A percentile compares a stretch with the other conserved stretches of the same genome.
These are phyloP conservation scores for Posidonia australis DNA, from an alignment of 106 monocot genomes.

Conservation along the genomic window DNA sequence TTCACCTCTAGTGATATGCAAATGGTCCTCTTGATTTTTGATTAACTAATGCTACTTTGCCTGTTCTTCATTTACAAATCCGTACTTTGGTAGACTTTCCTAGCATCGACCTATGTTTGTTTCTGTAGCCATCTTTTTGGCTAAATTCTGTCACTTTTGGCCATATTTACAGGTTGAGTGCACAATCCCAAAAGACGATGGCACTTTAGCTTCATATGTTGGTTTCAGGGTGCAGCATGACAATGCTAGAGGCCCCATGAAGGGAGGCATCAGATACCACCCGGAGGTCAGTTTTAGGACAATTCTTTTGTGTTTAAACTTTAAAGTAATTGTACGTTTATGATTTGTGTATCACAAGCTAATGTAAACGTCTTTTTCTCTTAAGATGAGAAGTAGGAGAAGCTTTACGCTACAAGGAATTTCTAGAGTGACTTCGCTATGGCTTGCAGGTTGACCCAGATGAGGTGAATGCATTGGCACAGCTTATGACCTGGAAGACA, in stretches of 20 bases:
- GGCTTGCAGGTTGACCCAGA: conserved; percentile 73
- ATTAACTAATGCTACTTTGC: no score
- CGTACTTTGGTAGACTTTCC: background rate
- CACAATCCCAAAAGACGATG: conserved; percentile 88
- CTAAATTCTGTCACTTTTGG: no score
- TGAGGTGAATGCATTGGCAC: conserved; percentile 93
- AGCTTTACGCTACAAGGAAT: no score
- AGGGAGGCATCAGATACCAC: conserved; percentile 91
- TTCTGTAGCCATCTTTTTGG: background rate
- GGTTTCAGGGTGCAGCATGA: conserved; percentile 97
- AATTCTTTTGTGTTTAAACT: background rate
- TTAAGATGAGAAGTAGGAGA: no score
- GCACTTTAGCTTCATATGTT: conserved; percentile 62
- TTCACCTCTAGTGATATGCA: no score
- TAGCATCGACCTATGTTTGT: background rate
- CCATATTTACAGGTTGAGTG: conserved; percentile 71
- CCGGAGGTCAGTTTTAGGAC: conserved; percentile 43
- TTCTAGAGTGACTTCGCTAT: no score
- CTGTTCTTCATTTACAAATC: no score
- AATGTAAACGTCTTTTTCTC: no score
- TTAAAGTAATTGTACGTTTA: background rate
- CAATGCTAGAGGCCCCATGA: conserved; percentile 92
- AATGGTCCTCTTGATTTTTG: no score
- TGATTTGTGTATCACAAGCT: no score
- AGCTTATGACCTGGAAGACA: conserved; percentile 95